These are phyloP conservation scores for Neofusicoccum ribis DNA, from an alignment of 2,329 filamentous ascomycete species.

Conservation along the genomic window DNA sequence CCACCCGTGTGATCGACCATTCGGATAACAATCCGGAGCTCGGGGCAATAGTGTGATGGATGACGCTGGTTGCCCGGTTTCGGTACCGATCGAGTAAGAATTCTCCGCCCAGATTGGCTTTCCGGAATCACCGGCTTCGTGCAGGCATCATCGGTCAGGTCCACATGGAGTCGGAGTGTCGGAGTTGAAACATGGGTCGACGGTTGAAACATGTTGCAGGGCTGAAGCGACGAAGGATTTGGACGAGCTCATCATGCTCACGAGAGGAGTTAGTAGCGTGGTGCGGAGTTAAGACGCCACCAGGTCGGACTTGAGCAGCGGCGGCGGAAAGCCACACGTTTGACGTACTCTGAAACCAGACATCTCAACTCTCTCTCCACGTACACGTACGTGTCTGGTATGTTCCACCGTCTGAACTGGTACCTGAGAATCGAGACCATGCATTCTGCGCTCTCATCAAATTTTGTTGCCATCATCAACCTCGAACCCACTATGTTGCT, in stretches of 20 bases:
- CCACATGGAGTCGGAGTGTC: not conserved
- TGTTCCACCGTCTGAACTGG: not conserved
- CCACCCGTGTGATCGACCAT: not conserved
- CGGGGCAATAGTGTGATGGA: not conserved
- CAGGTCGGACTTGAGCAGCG: not conserved
- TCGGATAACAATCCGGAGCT: not conserved
- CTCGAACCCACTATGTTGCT: not conserved
- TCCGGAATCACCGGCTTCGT: not conserved
- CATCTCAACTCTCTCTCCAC: not conserved
- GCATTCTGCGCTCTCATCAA: not conserved
- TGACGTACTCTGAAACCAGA: not conserved
- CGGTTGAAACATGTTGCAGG: conserved; percentile 6
- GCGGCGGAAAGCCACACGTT: not conserved
- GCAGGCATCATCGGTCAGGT: not conserved
- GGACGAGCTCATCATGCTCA: not conserved
- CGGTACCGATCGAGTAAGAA: not conserved
- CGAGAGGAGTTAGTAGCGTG: not conserved
- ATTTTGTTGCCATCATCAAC: not conserved
- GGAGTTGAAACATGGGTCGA: not conserved
- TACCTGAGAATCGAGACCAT: not conserved
- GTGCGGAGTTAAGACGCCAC: not conserved
- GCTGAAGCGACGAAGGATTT: not conserved
- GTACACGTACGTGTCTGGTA: not conserved
- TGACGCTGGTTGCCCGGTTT: not conserved
- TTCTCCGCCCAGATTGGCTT: not conserved